phyloP scores from a whole-genome alignment of 345 rosid species.

The Orychophragmus violaceus region DNA sequence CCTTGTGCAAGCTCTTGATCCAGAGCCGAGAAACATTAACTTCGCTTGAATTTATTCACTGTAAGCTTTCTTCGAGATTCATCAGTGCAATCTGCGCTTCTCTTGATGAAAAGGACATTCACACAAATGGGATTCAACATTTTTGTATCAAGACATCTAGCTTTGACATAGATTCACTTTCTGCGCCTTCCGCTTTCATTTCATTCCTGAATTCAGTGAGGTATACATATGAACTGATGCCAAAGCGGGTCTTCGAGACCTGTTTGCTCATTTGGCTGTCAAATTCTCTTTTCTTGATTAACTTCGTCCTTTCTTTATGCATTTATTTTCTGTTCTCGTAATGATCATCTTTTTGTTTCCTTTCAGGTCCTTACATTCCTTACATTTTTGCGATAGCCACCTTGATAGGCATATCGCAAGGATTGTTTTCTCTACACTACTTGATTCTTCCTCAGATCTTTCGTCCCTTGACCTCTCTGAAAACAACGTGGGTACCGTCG shows the following conservation, averaged over 20 bases:
- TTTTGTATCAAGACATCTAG: conserved; percentile 51
- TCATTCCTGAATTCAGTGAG: conserved; percentile 64
- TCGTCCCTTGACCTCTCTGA: conserved; percentile 76
- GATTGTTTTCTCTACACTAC: conserved; percentile 47
- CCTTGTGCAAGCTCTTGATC: conserved; percentile 58
- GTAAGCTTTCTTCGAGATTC: conserved; percentile 56
- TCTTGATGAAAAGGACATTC: conserved; percentile 29
- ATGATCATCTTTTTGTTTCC: background rate
- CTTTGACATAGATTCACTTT: conserved; percentile 39
- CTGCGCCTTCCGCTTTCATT: conserved; percentile 39
- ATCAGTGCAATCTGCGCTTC: conserved; percentile 47
- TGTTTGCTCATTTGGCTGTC: conserved; percentile 10
- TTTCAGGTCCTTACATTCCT: conserved; percentile 59
- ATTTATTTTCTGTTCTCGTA: background rate
- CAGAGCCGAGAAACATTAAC: conserved; percentile 59
- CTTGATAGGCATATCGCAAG: conserved; percentile 43
- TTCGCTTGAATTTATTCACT: conserved; percentile 69
- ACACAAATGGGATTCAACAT: conserved; percentile 41
- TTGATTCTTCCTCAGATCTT: conserved; percentile 49
- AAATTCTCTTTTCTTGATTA: background rate
- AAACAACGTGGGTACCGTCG: conserved; percentile 51
- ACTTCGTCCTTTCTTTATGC: conserved; percentile 2
- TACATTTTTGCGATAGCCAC: conserved; percentile 49
- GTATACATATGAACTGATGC: conserved; percentile 34
- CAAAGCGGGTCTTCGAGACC: background rate